Base-by-base conservation (phyloP, 768 basidiomycete species). In the Mycena metata region DNA sequence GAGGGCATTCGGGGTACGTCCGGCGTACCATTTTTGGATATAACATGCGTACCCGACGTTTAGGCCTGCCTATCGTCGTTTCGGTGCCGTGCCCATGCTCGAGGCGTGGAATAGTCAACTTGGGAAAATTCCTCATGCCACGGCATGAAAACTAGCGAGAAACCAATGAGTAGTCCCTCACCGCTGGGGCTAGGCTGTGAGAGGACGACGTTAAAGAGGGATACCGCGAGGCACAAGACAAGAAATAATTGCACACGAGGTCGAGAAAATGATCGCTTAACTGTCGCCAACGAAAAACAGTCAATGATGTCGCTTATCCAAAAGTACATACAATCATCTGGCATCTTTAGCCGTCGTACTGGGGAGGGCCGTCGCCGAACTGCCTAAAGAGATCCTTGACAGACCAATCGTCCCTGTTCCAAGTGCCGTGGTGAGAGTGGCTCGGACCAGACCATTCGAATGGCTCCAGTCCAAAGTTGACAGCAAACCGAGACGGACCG, bases 301-400 rank as follows among this genome's bases (percentile, higher is more conserved):
- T 5, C 3, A 51, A 51, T 16, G 21, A 11, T 10, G 26, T 19
- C 16, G 19, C 15, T 2, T 30, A 6, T 30, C 49, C 21, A 23
- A 8, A 23, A 49, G 47, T 49, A 49, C 47, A 49, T 2, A 24
- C 17, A 45, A n/a, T 24, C 3, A 19, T 11, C 19, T 21, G 30
- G 35, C 24, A 43, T 30, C 30, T 54, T 73, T 30, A 67, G 68
- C 26, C 17, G 26, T 7, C 66, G 35, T 60, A 73, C 64, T 64
- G 68, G 66, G 63, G 76, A 36, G 60, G 69, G 35, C 41, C 63
- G 23, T 67, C 64, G 30, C 62, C 69, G 6, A 69, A 24, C 17
- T 66, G 51, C 16, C 33, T 45, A 19, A 70, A 64, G 16, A 70
- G 24, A 9, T 64, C 60, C 1, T 66, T n/a, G 1, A 66, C 65